Conservation (phyloP, 2,329 filamentous ascomycete species). For the Neurospora sp. region DNA sequence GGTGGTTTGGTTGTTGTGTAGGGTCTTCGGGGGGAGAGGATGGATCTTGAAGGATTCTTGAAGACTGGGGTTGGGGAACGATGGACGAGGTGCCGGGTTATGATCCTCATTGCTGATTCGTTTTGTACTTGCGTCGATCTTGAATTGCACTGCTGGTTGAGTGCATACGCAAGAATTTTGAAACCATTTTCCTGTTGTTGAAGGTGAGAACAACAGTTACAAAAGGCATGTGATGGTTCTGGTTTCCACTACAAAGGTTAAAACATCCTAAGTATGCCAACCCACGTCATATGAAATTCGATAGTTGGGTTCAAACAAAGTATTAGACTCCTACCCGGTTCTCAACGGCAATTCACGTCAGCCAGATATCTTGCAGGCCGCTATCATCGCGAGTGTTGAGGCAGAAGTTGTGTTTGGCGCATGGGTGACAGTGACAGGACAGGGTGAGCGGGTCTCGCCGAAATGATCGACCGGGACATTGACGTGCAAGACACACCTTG, state of each 20-base stretch:
- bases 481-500: neutral
- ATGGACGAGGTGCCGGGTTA: neutral
- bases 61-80: neutral
- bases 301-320: neutral
- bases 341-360: neutral
- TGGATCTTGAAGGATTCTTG: neutral
- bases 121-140: neutral
- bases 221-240: neutral
- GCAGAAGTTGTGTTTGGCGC: neutral
- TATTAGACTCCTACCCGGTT: neutral
- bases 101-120: neutral
- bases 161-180: neutral
- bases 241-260: neutral
- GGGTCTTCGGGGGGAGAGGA: neutral
- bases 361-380: neutral
- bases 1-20: neutral
- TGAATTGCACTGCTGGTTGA: neutral
- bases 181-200: neutral
- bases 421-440: no score
- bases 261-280: neutral
- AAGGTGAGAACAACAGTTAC: neutral
- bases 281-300: neutral
- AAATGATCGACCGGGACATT: neutral
- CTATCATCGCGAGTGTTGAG: neutral
- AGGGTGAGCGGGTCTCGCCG: no score